These are phyloP conservation scores for Sugiyamaella neomexicana DNA, from an alignment of 1,139 yeast species.

Conservation along the genomic window DNA sequence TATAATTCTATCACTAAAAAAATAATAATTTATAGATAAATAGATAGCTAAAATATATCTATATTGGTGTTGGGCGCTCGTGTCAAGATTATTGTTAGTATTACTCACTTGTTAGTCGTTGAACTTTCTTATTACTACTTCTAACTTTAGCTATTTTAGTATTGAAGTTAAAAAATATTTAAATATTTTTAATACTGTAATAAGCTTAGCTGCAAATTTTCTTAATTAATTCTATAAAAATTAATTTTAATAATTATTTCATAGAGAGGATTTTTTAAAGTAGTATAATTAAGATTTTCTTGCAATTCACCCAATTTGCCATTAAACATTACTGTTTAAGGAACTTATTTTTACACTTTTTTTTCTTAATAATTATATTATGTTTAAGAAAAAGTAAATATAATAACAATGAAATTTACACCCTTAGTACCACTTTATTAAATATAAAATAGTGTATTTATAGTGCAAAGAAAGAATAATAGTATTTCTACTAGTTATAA, in stretches of 20 bases:
- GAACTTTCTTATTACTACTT: background rate
- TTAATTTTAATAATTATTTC: no score
- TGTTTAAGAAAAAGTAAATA: no score
- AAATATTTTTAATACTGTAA: background rate
- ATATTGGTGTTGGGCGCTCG: background rate
- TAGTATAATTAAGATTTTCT: background rate
- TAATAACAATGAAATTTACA: no score
- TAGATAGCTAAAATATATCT: background rate
- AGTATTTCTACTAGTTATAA: no score
- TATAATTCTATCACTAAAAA: no score
- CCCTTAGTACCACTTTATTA: no score
- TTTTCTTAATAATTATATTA: no score
- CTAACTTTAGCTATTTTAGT: background rate
- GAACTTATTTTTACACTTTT: background rate
- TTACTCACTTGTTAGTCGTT: background rate
- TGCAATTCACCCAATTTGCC: background rate
- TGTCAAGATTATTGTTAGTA: background rate
- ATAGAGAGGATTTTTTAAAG: background rate
- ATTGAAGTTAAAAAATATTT: no score
- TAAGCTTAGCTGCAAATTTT: background rate
- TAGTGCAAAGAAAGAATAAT: no score
- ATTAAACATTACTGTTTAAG: background rate
- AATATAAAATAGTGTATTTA: no score
- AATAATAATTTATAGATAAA: no score
- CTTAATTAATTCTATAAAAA: background rate